phyloP scores from a whole-genome alignment of 768 basidiomycete species.

The Leccinum broughii region DNA sequence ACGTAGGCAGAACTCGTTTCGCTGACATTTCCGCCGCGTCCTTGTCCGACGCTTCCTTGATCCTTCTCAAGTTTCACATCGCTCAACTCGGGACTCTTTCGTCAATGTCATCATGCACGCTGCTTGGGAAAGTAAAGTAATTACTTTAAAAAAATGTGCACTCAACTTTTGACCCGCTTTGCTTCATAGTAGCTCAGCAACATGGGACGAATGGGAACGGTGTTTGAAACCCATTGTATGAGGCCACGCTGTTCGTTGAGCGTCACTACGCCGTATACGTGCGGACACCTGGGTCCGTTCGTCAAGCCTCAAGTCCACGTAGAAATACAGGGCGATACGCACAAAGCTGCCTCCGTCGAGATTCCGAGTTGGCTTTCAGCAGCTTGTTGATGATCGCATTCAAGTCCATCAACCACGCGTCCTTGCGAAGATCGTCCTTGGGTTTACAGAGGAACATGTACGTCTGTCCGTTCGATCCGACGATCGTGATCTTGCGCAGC shows the following conservation, averaged over 20 bases:
- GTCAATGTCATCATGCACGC: background rate
- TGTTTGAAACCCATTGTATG: constrained; percentile 98
- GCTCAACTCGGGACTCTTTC: constrained; percentile 47
- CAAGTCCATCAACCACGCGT: constrained; percentile 97
- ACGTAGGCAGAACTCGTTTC: constrained; percentile 59
- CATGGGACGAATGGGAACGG: constrained; percentile 76
- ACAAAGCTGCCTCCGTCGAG: constrained; percentile 89
- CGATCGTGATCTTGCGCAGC: constrained; percentile 87
- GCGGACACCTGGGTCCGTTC: constrained; percentile 59
- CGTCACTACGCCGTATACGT: constrained; percentile 91
- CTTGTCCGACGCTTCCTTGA: constrained; percentile 51
- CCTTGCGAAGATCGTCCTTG: constrained; percentile 96
- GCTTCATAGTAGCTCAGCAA: constrained; percentile 67
- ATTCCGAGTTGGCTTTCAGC: constrained; percentile 90
- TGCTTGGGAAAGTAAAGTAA: background rate
- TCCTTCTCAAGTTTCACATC: constrained; percentile 42
- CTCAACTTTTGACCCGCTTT: constrained; percentile 48
- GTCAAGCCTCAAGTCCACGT: background rate
- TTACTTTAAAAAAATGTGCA: constrained; percentile 29
- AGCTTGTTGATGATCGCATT: constrained; percentile 97
- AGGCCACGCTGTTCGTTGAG: constrained; percentile 97
- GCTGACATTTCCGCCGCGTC: constrained; percentile 54
- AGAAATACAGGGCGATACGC: constrained; percentile 32
- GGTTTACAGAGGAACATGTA: constrained; percentile 97
- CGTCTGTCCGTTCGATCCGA: constrained; percentile 75